Evolutionary conservation across 2,329 filamentous ascomycete species (phyloP).

Genomic region (Blumeria graminis): DNA sequence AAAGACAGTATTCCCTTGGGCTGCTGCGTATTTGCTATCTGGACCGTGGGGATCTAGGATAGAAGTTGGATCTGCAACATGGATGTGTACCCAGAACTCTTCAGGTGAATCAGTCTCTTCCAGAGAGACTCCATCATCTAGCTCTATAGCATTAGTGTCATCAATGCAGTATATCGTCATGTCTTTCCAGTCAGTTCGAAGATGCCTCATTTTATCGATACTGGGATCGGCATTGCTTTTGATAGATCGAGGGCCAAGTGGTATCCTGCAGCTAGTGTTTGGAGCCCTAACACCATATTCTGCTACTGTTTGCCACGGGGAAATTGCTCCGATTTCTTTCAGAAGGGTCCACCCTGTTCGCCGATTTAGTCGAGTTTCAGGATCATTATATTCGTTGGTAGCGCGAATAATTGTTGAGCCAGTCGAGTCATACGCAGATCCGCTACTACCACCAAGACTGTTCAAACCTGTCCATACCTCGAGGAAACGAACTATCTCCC

Average conservation of each 20-base stretch:
- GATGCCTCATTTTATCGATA: slow-evolving; percentile 22
- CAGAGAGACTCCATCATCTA: slow-evolving; percentile 59
- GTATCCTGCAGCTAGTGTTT: slow-evolving; percentile 16
- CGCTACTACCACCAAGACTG: not conserved
- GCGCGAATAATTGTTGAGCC: slow-evolving; percentile 40
- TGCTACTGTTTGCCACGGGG: slow-evolving; percentile 44
- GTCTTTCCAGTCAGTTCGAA: slow-evolving; percentile 34
- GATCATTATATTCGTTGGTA: slow-evolving; percentile 30
- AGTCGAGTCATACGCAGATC: slow-evolving; percentile 26
- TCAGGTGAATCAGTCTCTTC: slow-evolving; percentile 27
- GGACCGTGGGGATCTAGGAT: slow-evolving; percentile 34
- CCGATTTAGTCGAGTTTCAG: slow-evolving; percentile 19
- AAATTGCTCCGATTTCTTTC: slow-evolving; percentile 49
- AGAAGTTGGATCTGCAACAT: slow-evolving; percentile 57
- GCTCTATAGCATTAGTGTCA: slow-evolving; percentile 36
- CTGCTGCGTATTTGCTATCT: slow-evolving; percentile 34
- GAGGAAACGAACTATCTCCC: slow-evolving; percentile 31
- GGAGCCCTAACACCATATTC: slow-evolving; percentile 36
- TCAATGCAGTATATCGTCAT: slow-evolving; percentile 52
- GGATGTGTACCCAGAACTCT: slow-evolving; percentile 53
- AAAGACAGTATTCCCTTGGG: slow-evolving; percentile 34
- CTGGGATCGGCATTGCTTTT: slow-evolving; percentile 4
- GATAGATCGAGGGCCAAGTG: not conserved
- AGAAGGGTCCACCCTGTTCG: slow-evolving; percentile 38
- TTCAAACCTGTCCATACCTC: slow-evolving; percentile 35